A percentile compares a stretch with the other conserved stretches of the same genome.
Evolutionary conservation across 306 rosid species (phyloP).

Genomic region (Hippophae rhamnoides): DNA sequence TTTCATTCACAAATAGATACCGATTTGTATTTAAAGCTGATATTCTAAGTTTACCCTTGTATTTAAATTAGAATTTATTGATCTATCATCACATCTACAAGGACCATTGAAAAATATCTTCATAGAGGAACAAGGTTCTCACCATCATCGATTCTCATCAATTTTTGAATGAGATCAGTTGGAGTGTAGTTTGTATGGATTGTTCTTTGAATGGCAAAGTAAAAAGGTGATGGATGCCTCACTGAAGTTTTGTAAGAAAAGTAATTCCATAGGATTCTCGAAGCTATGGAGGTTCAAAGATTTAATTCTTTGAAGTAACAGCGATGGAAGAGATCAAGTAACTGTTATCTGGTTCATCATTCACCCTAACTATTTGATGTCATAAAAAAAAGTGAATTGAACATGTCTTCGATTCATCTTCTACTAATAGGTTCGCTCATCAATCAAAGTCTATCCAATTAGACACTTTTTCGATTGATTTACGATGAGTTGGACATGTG

Average conservation of each 20-base stretch:
- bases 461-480: too few species aligned
- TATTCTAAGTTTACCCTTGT: too few species aligned
- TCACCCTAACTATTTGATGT: too few species aligned
- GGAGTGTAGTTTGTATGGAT: conserved; percentile 23
- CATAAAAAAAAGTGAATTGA: too few species aligned
- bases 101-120: conserved; percentile 51
- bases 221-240: conserved; percentile 1
- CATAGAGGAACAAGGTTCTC: conserved; percentile 19
- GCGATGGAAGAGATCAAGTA: conserved; percentile 58
- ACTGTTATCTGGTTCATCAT: too few species aligned
- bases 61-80: too few species aligned
- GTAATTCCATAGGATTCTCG: conserved; percentile 76
- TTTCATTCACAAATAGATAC: too few species aligned
- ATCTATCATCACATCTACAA: conserved; percentile 6
- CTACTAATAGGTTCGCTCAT: too few species aligned
- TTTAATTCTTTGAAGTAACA: conserved; percentile 48
- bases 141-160: conserved; percentile 9
- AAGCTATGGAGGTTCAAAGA: conserved; percentile 66
- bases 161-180: conserved; percentile 25
- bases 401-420: too few species aligned
- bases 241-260: conserved; percentile 37
- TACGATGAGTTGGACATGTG: too few species aligned
- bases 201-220: conserved; percentile 65
- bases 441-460: too few species aligned
- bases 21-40: too few species aligned